Base-by-base conservation (phyloP, 768 basidiomycete species). In the Suillus subaureus region DNA sequence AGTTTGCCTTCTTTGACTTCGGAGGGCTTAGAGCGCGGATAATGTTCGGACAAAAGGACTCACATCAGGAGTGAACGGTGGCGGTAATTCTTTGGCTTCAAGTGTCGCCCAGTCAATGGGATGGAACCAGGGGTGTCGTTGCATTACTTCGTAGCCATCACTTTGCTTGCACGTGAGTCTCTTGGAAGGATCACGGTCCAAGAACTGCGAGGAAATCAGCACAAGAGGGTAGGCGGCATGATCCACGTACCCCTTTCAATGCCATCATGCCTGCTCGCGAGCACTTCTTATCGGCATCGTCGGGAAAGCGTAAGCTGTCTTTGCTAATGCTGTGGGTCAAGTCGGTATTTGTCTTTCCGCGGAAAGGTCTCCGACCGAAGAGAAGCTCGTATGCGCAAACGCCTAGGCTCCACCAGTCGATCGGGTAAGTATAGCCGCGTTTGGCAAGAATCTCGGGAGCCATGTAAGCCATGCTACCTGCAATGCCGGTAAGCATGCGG, bases 401-500 rank as follows among this genome's bases (percentile, higher is more conserved):
- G 21, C 96, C 96, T 0, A 98, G 86, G 23, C 94, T 96, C 96
- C 96, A 98, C 93, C 94, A 97, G 76, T 98, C 96, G 70, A 97
- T 94, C 40, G 90, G 89, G 72, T 89, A 94, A 4, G 94, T 94
- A 78, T 99, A 99, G 18, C 97, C 97, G 67, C 93, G 89, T 77
- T 97, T 97, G 54, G 88, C 83, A 49, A 99, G 82, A 55, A 99
- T 97, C 75, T 92, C 89, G 3, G 90, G 91, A 49, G 91, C 96
- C 97, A 99, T 99, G 76, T 99, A 99, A 3, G 97, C 97, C 96
- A 99, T 97, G 61, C 94, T 97, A 11, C 97, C 97, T 28, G 97
- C 97, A 0, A 99, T 92, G 28, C 96, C 95, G 15, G 92, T 96
- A 31, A 92, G 78, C 40, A 95, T 79, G 65, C 91, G 86, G 64